phyloP scores from a whole-genome alignment of 768 basidiomycete genomes.

The Collybiopsis luxurians region DNA sequence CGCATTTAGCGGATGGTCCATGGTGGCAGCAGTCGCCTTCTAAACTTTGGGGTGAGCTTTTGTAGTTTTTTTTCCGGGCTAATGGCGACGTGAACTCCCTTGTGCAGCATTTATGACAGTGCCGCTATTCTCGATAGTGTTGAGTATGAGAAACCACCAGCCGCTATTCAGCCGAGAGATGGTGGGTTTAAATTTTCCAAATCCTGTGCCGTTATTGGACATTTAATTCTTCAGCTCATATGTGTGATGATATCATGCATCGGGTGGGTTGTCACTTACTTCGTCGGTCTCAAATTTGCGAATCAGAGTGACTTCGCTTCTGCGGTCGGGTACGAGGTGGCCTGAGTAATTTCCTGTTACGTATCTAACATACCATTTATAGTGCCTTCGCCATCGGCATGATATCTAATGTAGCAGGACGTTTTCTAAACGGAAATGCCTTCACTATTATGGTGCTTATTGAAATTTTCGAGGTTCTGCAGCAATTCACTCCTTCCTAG shows the following conservation, averaged over 20 bases:
- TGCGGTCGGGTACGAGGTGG: constrained; percentile 55
- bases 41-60: constrained; percentile 58
- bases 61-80: neutral
- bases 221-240: constrained; percentile 30
- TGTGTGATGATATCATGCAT: constrained; percentile 58
- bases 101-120: constrained; percentile 63
- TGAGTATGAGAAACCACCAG: constrained; percentile 65
- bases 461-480: neutral
- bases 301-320: constrained; percentile 76
- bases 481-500: constrained; percentile 23
- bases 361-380: constrained; percentile 3
- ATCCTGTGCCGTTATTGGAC: neutral
- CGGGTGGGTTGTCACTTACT: constrained; percentile 82
- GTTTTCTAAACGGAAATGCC: constrained; percentile 68
- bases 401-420: constrained; percentile 73
- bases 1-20: constrained; percentile 53
- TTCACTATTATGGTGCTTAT: constrained; percentile 74
- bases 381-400: constrained; percentile 81
- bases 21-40: constrained; percentile 79
- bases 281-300: constrained; percentile 55
- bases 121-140: constrained; percentile 63
- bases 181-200: constrained; percentile 28
- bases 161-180: constrained; percentile 57
- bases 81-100: too few relatives aligned
- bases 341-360: neutral